Evolutionary conservation across 2,329 filamentous ascomycete species (phyloP).

Genomic region (Pseudogymnoascus sp.): DNA sequence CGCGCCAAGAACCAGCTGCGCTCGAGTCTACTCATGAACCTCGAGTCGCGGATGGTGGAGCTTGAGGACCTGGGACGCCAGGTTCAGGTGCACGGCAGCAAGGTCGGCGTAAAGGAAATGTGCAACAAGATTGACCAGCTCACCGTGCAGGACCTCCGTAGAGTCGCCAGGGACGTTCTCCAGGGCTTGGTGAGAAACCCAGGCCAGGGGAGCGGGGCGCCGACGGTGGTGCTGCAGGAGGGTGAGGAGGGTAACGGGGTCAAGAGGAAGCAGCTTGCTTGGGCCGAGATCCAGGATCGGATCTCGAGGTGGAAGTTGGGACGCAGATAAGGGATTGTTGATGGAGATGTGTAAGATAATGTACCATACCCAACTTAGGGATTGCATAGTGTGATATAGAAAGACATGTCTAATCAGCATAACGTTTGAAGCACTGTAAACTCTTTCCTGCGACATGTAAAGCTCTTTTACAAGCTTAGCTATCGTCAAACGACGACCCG

Average conservation of each 20-base stretch:
- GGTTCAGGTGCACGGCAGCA: constrained; percentile 91
- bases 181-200: constrained; percentile 67
- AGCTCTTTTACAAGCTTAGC: not conserved
- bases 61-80: constrained; percentile 91
- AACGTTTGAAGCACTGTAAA: not conserved
- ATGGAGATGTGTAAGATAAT: constrained; percentile 7
- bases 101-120: constrained; percentile 91
- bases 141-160: constrained; percentile 69
- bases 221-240: constrained; percentile 92
- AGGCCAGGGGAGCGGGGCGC: constrained; percentile 73
- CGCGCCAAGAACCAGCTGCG: constrained; percentile 96
- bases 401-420: not conserved
- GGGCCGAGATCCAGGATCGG: constrained; percentile 83
- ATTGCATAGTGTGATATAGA: constrained; percentile 8
- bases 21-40: constrained; percentile 87
- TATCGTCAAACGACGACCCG: too few relatives aligned
- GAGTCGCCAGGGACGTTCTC: constrained; percentile 73
- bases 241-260: constrained; percentile 58
- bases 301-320: constrained; percentile 81
- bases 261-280: constrained; percentile 60
- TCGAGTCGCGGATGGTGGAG: constrained; percentile 95
- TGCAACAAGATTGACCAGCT: constrained; percentile 76
- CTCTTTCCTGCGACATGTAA: not conserved
- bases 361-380: constrained; percentile 10
- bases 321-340: constrained; percentile 36